These are phyloP conservation scores for Eucalyptus polyanthemos DNA, from an alignment of 345 rosid species.

Conservation along the genomic window DNA sequence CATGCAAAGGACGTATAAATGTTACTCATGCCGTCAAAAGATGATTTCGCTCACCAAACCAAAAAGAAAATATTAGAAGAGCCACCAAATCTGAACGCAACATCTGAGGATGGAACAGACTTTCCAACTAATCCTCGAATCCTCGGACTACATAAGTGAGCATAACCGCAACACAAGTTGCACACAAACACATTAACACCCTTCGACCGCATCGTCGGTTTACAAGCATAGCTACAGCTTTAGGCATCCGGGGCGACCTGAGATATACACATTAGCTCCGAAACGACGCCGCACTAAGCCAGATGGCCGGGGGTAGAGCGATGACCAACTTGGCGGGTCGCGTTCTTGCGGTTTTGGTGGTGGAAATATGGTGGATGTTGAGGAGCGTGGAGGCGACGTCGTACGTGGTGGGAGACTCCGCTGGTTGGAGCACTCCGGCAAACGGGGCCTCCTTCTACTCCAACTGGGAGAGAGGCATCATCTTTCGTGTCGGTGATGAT, in stretches of 20 bases:
- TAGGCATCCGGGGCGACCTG: background rate
- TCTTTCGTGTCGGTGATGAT: constrained; percentile 12
- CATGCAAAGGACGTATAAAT: background rate
- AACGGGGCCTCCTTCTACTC: background rate
- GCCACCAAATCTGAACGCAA: background rate
- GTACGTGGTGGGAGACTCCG: constrained; percentile 15
- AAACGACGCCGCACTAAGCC: background rate
- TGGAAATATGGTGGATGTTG: background rate
- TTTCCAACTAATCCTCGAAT: background rate
- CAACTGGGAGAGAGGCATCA: constrained; percentile 7
- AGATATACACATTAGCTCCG: background rate
- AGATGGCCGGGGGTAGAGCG: background rate
- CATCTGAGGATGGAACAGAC: background rate
- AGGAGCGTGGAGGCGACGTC: background rate
- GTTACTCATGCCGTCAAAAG: background rate
- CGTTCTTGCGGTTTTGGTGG: background rate
- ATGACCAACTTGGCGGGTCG: background rate
- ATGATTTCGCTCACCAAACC: background rate
- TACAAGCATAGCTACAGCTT: background rate
- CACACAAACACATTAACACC: background rate
- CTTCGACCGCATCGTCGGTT: background rate
- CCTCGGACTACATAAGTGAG: background rate
- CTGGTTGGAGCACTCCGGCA: constrained; percentile 12
- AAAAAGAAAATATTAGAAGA: background rate
- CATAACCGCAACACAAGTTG: background rate